Percentiles rank a stretch among this genome's conserved stretches.
These are phyloP conservation scores for Endotrypanum monterogeii DNA, from an alignment of 208 protist genomes.

Conservation along the genomic window DNA sequence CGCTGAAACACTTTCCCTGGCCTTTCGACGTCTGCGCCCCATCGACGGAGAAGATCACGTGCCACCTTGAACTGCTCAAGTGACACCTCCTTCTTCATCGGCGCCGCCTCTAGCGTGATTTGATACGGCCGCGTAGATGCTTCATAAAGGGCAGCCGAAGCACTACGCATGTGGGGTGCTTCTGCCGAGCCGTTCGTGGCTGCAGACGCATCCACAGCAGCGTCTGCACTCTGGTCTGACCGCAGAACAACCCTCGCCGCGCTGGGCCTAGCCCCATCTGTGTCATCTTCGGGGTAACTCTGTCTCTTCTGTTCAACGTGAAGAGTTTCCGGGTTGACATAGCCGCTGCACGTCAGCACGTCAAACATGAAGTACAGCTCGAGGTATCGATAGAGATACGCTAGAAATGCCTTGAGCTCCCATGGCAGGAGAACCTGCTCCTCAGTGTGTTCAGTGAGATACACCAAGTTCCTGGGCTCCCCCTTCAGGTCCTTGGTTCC, in stretches of 20 bases:
- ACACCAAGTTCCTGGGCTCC: slow-evolving; percentile 28
- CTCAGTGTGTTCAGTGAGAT: slow-evolving; percentile 43
- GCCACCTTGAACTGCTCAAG: slow-evolving; percentile 34
- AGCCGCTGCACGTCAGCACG: slow-evolving; percentile 46
- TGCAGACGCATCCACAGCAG: background rate
- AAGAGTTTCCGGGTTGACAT: slow-evolving; percentile 32
- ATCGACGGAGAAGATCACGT: slow-evolving; percentile 42
- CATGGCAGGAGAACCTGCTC: slow-evolving; percentile 51
- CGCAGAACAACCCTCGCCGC: background rate
- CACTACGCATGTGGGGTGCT: slow-evolving; percentile 11
- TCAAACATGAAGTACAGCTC: slow-evolving; percentile 88
- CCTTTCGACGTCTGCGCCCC: slow-evolving; percentile 50
- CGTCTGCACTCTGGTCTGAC: background rate
- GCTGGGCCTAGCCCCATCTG: background rate
- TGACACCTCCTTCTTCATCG: slow-evolving; percentile 41
- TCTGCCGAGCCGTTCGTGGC: background rate
- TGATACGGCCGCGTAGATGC: slow-evolving; percentile 33
- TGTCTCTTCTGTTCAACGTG: slow-evolving; percentile 31
- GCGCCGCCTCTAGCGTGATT: slow-evolving; percentile 26
- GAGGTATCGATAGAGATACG: slow-evolving; percentile 75
- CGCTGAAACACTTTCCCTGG: slow-evolving; percentile 35
- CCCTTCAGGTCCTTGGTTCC: slow-evolving; percentile 49
- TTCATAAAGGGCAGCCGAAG: slow-evolving; percentile 20
- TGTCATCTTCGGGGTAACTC: slow-evolving; percentile 14
- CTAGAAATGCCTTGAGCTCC: slow-evolving; percentile 62